Evolutionary conservation across 257 asterid genomes (phyloP).

Genomic region (Solanum clarkiae): DNA sequence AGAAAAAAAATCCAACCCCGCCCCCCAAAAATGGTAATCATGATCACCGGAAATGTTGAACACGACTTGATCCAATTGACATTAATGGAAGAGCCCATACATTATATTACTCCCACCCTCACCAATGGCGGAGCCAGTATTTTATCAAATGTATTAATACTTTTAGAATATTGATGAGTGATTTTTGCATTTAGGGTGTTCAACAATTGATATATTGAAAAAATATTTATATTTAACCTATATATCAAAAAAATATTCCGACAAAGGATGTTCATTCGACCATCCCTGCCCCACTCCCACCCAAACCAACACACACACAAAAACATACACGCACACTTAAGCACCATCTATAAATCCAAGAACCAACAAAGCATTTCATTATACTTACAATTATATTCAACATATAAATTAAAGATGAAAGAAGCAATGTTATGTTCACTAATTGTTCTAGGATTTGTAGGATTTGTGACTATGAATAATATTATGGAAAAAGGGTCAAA

Average conservation of each 20-base stretch:
- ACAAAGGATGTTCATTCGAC: no score
- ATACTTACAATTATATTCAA: neutral
- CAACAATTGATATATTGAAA: no score
- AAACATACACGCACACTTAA: neutral
- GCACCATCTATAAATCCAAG: neutral
- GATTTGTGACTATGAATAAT: neutral
- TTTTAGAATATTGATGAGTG: no score
- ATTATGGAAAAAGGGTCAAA: no score
- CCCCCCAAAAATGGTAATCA: neutral
- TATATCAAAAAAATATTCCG: no score
- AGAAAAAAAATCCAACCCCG: neutral
- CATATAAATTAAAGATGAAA: neutral
- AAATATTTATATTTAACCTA: no score
- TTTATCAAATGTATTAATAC: no score
- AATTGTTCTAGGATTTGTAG: neutral
- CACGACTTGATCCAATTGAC: neutral
- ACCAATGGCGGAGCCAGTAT: fast-evolving
- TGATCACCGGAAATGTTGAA: neutral
- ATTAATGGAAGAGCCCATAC: neutral
- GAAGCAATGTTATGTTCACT: neutral
- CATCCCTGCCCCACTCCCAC: neutral
- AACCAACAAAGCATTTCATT: neutral
- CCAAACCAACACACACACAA: neutral
- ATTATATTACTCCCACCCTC: neutral
- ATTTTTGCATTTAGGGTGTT: no score